Base-by-base conservation (phyloP, 768 basidiomycete species). In the Rubroboletus satanas region DNA sequence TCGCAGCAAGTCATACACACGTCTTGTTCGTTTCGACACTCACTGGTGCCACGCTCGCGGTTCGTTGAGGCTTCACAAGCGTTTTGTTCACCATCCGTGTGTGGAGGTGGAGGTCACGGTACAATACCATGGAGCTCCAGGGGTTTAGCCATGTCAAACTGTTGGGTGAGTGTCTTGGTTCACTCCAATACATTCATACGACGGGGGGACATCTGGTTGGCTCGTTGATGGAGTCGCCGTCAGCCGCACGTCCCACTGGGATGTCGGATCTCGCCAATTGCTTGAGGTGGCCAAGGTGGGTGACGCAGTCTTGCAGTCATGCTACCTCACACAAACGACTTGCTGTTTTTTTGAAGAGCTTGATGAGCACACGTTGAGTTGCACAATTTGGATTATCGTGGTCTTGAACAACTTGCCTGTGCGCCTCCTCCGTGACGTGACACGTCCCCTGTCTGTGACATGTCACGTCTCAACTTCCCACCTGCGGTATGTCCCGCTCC, bases 391-490 rank as follows among this genome's bases (percentile, higher is more conserved):
- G 51, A 56, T 52, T 28, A 61, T 67, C 33, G 66, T 69, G 63
- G 67, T 65, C 57, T 57, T 63, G 66, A 55, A 56, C 15, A 54
- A 71, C 65, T 71, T 69, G 67, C 69, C 67, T 71, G 52, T n/a
- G 51, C 23, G 18, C 17, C 38, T 54, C 18, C 23, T 48, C 23
- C 37, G 69, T 71, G 67, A 69, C 37, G 67, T 67, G 64, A 66
- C 67, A 57, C 3, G 0, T 33, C 64, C 67, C 67, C 66, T 71
- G 45, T 69, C 31, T 50, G 59, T 68, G 60, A 68, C 62, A 0
- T 31, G 58, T 71, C 67, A 68, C 69, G 26, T 0, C 29, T 7
- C 12, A 11, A 37, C 5, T 58, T 59, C 57, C 59, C 57, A 55
- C 41, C 43, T 8, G 57, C 46, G 14, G 56, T 41, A 33, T 23